These are phyloP conservation scores for Microcera coccophila DNA, from an alignment of 2,329 filamentous ascomycete species.

Conservation along the genomic window DNA sequence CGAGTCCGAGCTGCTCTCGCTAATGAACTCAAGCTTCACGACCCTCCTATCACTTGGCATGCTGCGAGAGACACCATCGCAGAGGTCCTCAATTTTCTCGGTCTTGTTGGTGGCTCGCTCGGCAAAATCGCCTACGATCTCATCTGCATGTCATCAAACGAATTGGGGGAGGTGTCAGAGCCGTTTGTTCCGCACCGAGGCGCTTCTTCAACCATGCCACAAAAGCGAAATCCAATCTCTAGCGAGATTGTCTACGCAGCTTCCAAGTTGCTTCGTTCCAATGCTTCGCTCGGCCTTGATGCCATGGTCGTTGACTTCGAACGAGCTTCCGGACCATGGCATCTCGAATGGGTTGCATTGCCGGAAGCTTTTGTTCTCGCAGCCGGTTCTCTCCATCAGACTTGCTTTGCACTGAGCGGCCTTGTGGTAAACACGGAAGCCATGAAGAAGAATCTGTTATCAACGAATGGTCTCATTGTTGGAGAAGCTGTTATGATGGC, in stretches of 20 bases:
- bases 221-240: slow-evolving; percentile 53
- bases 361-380: slow-evolving; percentile 52
- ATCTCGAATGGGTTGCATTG: slow-evolving; percentile 55
- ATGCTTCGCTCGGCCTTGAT: slow-evolving; percentile 50
- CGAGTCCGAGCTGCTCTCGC: slow-evolving; percentile 49
- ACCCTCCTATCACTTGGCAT: slow-evolving; percentile 56
- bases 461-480: slow-evolving; percentile 51
- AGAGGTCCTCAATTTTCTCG: slow-evolving; percentile 52
- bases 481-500: slow-evolving; percentile 59
- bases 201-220: slow-evolving; percentile 50
- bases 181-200: slow-evolving; percentile 51
- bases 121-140: slow-evolving; percentile 55
- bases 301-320: slow-evolving; percentile 57
- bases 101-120: slow-evolving; percentile 49
- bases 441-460: slow-evolving; percentile 50
- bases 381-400: slow-evolving; percentile 50
- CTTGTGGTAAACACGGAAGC: slow-evolving; percentile 47
- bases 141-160: slow-evolving; percentile 56
- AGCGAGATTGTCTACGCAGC: slow-evolving; percentile 52
- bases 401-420: slow-evolving; percentile 49
- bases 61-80: slow-evolving; percentile 52
- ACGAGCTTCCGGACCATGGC: slow-evolving; percentile 55
- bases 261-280: slow-evolving; percentile 51
- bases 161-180: slow-evolving; percentile 41
- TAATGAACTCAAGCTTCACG: slow-evolving; percentile 42